Base-by-base conservation (phyloP, 2,329 filamentous ascomycete species). In the Microdochium trichocladiopsis region DNA sequence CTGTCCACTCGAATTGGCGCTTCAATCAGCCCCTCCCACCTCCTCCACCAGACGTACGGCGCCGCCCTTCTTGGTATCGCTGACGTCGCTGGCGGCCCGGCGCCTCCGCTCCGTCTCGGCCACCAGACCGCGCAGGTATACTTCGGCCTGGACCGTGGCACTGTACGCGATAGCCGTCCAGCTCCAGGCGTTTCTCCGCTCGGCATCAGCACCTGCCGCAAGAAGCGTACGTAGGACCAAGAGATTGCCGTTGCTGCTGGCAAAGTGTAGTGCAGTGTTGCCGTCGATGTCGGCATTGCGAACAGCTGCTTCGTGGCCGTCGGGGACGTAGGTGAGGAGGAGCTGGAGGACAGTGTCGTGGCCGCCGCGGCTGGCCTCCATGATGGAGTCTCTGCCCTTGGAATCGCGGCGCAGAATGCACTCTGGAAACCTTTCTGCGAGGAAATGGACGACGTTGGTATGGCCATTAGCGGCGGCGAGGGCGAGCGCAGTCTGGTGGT, bases 251-350 rank as follows among this genome's bases (percentile, higher is more conserved):
- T 88, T 88, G 47, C 87, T 87, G 61, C 84, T 90, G 12, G 91
- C 91, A 70, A 94, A 91, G 69, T 95, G 90, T 45, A 95, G 74
- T 0, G 90, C 88, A 2, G 90, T 95, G 65, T 95, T 94, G n/a
- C 90, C 90, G 53, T 87, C 80, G 1, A 76, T 62, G 62, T 95
- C 90, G 3, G 76, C 73, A 25, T 77, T 72, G 47, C 74, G 74
- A 6, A 88, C 76, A 2, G 80, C 78, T 1, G 72, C 71, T 22
- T 68, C 66, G 0, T 79, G 72, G 14, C 80, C 80, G n/a, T 70
- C 70, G 8, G 82, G 80, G 1, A 74, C 77, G 59, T 79, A 84
- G 0, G 82, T 86, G 50, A 87, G 69, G 25, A 87, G 72, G 51
- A 86, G 76, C 64, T 86, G 83, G n/a, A 87, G 66, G 5, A 78